Evolutionary conservation across 2,329 filamentous ascomycete genomes (phyloP).

Genomic region (Botrytis cinerea): DNA sequence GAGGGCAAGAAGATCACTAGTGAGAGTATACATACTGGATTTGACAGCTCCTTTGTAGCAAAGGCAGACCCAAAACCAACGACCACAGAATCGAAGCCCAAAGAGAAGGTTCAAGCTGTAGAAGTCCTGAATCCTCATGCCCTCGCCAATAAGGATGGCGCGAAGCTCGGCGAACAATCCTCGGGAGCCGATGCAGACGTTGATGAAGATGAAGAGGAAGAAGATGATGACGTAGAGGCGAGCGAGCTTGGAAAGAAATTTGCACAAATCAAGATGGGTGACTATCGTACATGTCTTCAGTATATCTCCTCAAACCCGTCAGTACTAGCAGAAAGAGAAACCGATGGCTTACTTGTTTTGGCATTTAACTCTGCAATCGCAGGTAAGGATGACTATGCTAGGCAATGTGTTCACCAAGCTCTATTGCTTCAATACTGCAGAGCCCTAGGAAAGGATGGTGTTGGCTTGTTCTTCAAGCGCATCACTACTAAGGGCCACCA

Average conservation of each 20-base stretch:
- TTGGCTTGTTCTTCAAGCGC: conserved; percentile 92
- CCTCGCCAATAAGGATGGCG: conserved; percentile 46
- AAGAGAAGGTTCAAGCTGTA: conserved; percentile 54
- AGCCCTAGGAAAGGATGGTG: conserved; percentile 82
- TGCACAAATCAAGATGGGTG: conserved; percentile 71
- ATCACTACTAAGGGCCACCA: conserved; percentile 89
- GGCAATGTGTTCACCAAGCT: conserved; percentile 90
- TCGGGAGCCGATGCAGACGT: conserved; percentile 65
- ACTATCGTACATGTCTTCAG: conserved; percentile 71
- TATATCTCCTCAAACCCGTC: conserved; percentile 79
- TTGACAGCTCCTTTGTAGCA: conserved; percentile 80
- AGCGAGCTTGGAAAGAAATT: conserved; percentile 80
- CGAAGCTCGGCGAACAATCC: conserved; percentile 47
- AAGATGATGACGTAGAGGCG: conserved; percentile 74
- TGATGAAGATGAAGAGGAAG: conserved; percentile 60
- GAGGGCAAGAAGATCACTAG: conserved; percentile 92
- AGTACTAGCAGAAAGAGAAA: conserved; percentile 81
- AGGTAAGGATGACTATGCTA: conserved; percentile 71
- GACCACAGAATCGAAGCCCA: conserved; percentile 36
- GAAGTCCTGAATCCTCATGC: conserved; percentile 75
- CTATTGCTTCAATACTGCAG: conserved; percentile 93
- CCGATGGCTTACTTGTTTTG: conserved; percentile 85
- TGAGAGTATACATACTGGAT: conserved; percentile 83
- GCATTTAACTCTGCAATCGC: conserved; percentile 88
- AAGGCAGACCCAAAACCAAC: conserved; percentile 51